Evolutionary conservation across 176 grass and related monocot species (phyloP).

Genomic region (Carex littledalei): DNA sequence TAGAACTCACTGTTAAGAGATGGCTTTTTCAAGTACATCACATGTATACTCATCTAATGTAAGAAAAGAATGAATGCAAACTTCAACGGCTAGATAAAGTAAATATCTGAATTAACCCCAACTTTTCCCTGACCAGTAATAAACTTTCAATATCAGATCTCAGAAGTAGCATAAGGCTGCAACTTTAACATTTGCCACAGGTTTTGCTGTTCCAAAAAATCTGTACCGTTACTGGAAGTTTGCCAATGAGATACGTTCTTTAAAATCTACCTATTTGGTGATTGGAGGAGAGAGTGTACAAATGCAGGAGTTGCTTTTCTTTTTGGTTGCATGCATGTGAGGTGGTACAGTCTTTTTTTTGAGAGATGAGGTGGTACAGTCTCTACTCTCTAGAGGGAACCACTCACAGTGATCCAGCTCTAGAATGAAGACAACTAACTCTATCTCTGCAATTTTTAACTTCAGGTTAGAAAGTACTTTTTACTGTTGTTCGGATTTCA

Average conservation of each 20-base stretch:
- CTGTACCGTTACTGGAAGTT: not conserved
- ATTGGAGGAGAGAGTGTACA: slow-evolving; percentile 13
- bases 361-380: slow-evolving; percentile 17
- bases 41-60: not conserved
- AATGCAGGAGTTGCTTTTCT: slow-evolving; percentile 12
- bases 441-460: not conserved
- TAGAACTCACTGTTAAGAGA: not conserved
- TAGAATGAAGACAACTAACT: not conserved
- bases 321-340: slow-evolving; percentile 16
- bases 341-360: slow-evolving; percentile 11
- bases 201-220: not conserved
- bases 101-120: not conserved
- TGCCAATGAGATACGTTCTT: not conserved
- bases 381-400: not conserved
- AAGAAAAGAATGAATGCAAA: not conserved
- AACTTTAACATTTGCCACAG: not conserved
- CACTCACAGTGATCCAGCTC: slow-evolving; percentile 1
- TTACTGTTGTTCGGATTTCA: not conserved
- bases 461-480: not conserved
- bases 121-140: not conserved
- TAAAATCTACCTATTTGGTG: not conserved
- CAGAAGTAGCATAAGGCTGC: not conserved
- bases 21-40: not conserved
- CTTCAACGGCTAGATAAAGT: not conserved
- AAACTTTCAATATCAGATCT: not conserved